A percentile compares a stretch with the other conserved stretches of the same genome.
phyloP scores from a whole-genome alignment of 768 basidiomycete genomes.

The Asterophora parasitica region DNA sequence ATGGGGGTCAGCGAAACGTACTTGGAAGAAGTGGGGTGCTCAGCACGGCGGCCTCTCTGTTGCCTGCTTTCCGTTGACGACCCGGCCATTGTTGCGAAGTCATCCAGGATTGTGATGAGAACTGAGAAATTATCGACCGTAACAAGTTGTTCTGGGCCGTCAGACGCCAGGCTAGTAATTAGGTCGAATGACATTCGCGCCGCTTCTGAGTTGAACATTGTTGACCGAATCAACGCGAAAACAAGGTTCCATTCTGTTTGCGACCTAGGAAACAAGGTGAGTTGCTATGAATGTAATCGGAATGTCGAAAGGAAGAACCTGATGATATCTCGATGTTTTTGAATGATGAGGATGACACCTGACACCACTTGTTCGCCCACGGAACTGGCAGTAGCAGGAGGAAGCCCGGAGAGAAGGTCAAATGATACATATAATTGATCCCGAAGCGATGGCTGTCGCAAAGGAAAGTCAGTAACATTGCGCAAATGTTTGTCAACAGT shows the following conservation, averaged over 20 bases:
- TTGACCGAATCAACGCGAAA: slow-evolving; percentile 82
- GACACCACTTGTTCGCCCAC: slow-evolving; percentile 90
- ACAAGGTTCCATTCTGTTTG: slow-evolving; percentile 96
- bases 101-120: slow-evolving; percentile 76
- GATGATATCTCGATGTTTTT: slow-evolving; percentile 69
- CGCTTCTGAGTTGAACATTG: slow-evolving; percentile 82
- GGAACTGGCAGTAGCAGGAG: slow-evolving; percentile 67
- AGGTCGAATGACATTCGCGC: slow-evolving; percentile 81
- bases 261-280: slow-evolving; percentile 42
- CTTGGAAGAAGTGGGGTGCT: slow-evolving; percentile 48
- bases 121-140: slow-evolving; percentile 77
- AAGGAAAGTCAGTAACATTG: not conserved
- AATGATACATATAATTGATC: slow-evolving; percentile 95
- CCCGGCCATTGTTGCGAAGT: slow-evolving; percentile 78
- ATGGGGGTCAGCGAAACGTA: slow-evolving; percentile 23
- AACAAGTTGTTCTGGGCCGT: slow-evolving; percentile 57
- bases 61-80: slow-evolving; percentile 53
- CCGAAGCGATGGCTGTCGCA: slow-evolving; percentile 63
- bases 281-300: slow-evolving; percentile 1
- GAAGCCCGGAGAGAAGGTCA: slow-evolving; percentile 81
- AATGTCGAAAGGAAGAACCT: slow-evolving; percentile 34
- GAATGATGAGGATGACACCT: slow-evolving; percentile 76
- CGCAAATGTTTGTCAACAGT: slow-evolving; percentile 14
- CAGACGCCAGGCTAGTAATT: slow-evolving; percentile 57
- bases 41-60: slow-evolving; percentile 44